phyloP scores from a whole-genome alignment of 495 filamentous ascomycete species.

The Neurospora sp. region DNA sequence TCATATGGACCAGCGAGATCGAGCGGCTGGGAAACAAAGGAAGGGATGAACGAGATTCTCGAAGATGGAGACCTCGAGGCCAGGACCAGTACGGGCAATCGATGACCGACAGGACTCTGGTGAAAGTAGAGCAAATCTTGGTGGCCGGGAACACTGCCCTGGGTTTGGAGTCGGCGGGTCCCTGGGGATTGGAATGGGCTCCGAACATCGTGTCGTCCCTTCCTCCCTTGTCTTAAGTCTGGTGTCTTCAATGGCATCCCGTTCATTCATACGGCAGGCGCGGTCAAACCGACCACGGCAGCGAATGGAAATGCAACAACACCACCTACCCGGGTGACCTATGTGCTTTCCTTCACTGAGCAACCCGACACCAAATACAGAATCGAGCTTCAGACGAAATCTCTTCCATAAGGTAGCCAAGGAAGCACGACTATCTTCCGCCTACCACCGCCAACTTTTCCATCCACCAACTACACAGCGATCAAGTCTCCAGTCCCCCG shows the following conservation, averaged over 20 bases:
- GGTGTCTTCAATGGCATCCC: neutral
- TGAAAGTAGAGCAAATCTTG: neutral
- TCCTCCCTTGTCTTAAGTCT: neutral
- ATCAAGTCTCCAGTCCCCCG: neutral
- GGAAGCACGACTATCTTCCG: neutral
- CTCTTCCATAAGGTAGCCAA: neutral
- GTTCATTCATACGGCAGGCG: neutral
- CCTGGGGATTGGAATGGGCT: neutral
- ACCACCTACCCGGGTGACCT: neutral
- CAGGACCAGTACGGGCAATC: neutral
- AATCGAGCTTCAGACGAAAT: neutral
- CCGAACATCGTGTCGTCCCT: neutral
- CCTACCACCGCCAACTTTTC: neutral
- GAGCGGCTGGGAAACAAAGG: neutral
- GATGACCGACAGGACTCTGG: neutral
- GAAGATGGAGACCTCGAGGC: neutral
- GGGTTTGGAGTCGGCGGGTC: neutral
- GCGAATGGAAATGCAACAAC: neutral
- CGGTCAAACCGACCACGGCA: neutral
- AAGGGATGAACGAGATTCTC: neutral
- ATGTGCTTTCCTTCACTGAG: neutral
- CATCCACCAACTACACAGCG: neutral
- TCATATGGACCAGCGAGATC: neutral
- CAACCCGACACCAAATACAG: neutral
- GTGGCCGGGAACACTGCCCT: neutral